A percentile compares a stretch with the other conserved stretches of the same genome.
Evolutionary conservation across 306 rosid species (phyloP).

Genomic region (Gastrolobium bilobum): DNA sequence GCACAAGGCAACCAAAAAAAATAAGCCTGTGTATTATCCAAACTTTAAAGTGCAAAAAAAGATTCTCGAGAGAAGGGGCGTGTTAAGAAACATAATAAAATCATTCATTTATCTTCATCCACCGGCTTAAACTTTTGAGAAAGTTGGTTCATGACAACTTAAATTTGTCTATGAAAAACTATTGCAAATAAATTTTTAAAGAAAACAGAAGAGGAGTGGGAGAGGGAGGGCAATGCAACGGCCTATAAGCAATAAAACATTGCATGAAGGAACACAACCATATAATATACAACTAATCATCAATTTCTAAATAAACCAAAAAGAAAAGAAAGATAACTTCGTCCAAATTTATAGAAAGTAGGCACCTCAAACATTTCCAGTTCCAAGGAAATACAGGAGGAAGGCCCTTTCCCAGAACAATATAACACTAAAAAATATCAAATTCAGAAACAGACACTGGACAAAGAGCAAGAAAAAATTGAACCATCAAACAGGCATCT

Average conservation of each 20-base stretch:
- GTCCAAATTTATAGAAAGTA: slow-evolving; percentile 18
- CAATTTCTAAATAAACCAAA: slow-evolving; percentile 27
- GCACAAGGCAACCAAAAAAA: no score
- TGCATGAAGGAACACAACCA: slow-evolving; percentile 14
- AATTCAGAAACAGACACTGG: slow-evolving; percentile 18
- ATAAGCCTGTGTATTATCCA: no score
- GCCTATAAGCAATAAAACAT: slow-evolving; percentile 10
- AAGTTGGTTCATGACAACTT: not conserved
- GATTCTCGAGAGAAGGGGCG: no score
- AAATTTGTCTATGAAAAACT: slow-evolving; percentile 5
- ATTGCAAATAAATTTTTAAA: slow-evolving; percentile 13
- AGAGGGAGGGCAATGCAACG: not conserved
- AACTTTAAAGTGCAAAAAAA: no score
- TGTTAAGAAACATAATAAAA: no score
- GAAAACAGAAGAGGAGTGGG: not conserved
- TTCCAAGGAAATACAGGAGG: slow-evolving; percentile 23
- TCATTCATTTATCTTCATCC: no score
- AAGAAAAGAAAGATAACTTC: not conserved
- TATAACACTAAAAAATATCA: slow-evolving; percentile 32
- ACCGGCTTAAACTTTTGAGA: no score
- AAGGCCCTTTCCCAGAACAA: slow-evolving; percentile 9
- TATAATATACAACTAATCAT: slow-evolving; percentile 17
- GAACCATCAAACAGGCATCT: slow-evolving; percentile 31
- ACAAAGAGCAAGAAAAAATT: slow-evolving; percentile 4
- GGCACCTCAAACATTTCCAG: slow-evolving; percentile 24